Evolutionary conservation across 257 asterid genomes (phyloP), one percentile per base, ranked within the genome.

Genomic region (Linderniella brevidens): DNA sequence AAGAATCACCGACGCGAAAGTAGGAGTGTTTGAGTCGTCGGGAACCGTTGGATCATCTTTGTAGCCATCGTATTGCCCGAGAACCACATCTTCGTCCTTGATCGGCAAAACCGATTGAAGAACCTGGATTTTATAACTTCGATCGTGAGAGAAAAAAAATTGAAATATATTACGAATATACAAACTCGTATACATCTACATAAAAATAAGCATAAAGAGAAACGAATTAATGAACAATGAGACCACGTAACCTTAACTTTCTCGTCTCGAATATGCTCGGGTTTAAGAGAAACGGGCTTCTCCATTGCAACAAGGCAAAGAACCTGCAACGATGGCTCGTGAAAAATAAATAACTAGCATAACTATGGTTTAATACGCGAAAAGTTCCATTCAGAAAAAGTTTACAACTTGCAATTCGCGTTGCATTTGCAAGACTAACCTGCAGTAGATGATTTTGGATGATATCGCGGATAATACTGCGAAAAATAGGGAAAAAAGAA

Each of bases 191-290:
- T 13, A 16, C 5, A 16, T 40, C 16, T 40, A 1, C n/a, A 14
- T 8, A 4, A 11, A 2, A 3, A 40, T 11, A 1, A 40, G 16
- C 14, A 3, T 40, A 40, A 11, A 40, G 16, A 11, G 44, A 17
- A 25, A 2, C 32, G 32, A 3, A 25, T 25, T 25, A 25, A 6
- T 25, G 32, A 25, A 25, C 32, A 25, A n/a, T n/a, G n/a, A n/a
- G n/a, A n/a, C n/a, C n/a, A n/a, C n/a, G n/a, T n/a, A n/a, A 80
- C 93, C 86, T 81, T 81, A 65, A 81, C 93, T 77, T 81, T 81
- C 70, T 75, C 93, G 45, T 81, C 93, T 38, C 93, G 76, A 37
- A 81, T 64, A 50, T 81, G 82, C 70, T 81, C 93, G 11, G 90
- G 86, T 57, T 64, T 78, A 41, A 59, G 64, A 32, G 90, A 81